Evolutionary conservation across 225 moss, liverwort and hornwort genomes (phyloP), one percentile per base, ranked within the genome.

Genomic region (Pseudoscleropodium purum): DNA sequence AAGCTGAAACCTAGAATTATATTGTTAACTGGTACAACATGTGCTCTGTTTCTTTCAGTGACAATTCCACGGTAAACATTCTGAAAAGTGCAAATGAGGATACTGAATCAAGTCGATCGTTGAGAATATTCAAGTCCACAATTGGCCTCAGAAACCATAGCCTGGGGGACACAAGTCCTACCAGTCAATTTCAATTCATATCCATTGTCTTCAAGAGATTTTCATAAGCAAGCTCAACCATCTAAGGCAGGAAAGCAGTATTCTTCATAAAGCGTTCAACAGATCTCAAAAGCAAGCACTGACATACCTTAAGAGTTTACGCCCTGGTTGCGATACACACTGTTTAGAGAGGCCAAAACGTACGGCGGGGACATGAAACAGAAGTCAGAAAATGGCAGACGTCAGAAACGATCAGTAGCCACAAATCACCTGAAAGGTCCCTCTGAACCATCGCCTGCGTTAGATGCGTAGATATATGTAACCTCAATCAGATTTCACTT

Each of bases 41-140:
- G 17, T 82, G 34, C 52, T 81, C 63, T 76, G 29, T 70, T 52
- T 89, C n/a, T 68, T 75, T 81, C 56, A 86, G 43, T 75, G 68
- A 89, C 75, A 89, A 68, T 75, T 70, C 24, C 39, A 84, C 64
- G 31, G 49, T 65, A 57, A 87, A 64, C 75, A 39, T 67, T 47
- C 57, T 68, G 74, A 76, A 88, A 84, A 49, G 17, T 61, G 54
- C 3, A 64, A 87, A 88, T 84, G 56, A 87, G 94, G 96, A 95
- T 99, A 99, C 97, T 81, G 99, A 93, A 90, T 99, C 95, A 74
- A 99, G 99, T 69, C 99, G 95, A 83, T 99, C 96, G 87, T 97
- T 97, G 63, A 99, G 92, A 74, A 89, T 90, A 45, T 64, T 87
- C 78, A 97, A 90, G 91, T 99, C 97, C 67, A 99, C 91, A 83